Evolutionary conservation across 208 protist genomes (phyloP).

Genomic region (Crithidia fasciculata): DNA sequence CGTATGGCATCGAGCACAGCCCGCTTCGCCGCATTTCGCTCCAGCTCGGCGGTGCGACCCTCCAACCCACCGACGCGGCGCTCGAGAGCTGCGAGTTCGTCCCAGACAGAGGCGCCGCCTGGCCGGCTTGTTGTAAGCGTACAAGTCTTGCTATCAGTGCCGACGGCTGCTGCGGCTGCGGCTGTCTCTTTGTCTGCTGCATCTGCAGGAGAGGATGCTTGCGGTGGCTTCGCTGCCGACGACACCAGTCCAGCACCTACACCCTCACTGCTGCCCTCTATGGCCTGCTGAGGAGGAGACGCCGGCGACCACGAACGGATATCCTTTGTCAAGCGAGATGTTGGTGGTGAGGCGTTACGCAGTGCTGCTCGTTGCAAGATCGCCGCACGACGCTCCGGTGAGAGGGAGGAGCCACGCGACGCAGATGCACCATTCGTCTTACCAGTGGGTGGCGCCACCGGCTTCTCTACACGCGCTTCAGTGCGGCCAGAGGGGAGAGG

Average conservation of each 20-base stretch:
- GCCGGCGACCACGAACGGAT: conserved; percentile 8
- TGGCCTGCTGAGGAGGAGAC: not conserved
- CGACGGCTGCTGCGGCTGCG: too few relatives aligned
- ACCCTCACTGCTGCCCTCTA: not conserved
- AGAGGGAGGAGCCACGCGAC: too few relatives aligned
- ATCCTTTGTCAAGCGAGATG: not conserved
- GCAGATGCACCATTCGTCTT: too few relatives aligned
- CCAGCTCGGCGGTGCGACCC: conserved; percentile 15
- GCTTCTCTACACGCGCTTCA: too few relatives aligned
- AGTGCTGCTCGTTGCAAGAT: too few relatives aligned
- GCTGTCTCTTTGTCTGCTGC: too few relatives aligned
- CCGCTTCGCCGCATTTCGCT: conserved; percentile 15
- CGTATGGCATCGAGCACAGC: conserved; percentile 19
- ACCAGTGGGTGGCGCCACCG: too few relatives aligned
- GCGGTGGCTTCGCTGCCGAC: not conserved
- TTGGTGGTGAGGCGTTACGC: not conserved
- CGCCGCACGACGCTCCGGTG: too few relatives aligned
- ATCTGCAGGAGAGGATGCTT: too few relatives aligned
- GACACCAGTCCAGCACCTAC: not conserved
- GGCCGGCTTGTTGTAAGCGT: too few relatives aligned
- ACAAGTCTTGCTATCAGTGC: too few relatives aligned
- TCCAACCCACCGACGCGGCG: not conserved
- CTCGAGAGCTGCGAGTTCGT: not conserved
- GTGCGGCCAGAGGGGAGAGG: too few relatives aligned
- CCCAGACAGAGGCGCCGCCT: not conserved